Conservation (phyloP, 768 basidiomycete genomes). For the Kwoniella dendrophila region DNA sequence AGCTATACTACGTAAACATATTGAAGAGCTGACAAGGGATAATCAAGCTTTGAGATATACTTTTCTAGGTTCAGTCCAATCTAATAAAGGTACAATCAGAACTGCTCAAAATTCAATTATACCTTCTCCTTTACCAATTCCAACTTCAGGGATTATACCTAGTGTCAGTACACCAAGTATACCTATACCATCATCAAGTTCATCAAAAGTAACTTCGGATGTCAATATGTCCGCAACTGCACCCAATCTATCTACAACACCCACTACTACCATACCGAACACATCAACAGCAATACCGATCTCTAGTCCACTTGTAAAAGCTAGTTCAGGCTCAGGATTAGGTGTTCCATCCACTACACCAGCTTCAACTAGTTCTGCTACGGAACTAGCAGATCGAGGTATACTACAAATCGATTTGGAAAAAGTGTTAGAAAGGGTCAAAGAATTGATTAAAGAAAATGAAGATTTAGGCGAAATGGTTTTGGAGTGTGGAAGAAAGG, state of each 20-base stretch:
- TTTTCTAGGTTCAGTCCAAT: slow-evolving; percentile 29
- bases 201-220: slow-evolving; percentile 19
- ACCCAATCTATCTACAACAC: background rate
- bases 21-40: slow-evolving; percentile 38
- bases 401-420: slow-evolving; percentile 31
- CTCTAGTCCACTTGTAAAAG: background rate
- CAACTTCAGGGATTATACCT: background rate
- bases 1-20: slow-evolving; percentile 34
- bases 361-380: background rate
- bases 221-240: slow-evolving; percentile 15
- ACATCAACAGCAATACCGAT: background rate
- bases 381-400: background rate
- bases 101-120: slow-evolving; percentile 9
- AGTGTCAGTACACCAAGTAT: background rate
- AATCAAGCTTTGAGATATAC: slow-evolving; percentile 47
- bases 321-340: background rate
- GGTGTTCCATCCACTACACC: too few species aligned
- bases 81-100: slow-evolving; percentile 8
- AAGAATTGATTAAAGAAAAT: slow-evolving; percentile 44
- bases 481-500: slow-evolving; percentile 33
- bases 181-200: background rate
- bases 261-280: background rate
- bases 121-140: slow-evolving; percentile 15
- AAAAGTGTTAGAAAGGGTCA: slow-evolving; percentile 39
- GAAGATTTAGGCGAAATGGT: slow-evolving; percentile 50